Evolutionary conservation across 257 asterid species (phyloP), one percentile per base, ranked within the genome.

Genomic region (Nicotiana knightiana): DNA sequence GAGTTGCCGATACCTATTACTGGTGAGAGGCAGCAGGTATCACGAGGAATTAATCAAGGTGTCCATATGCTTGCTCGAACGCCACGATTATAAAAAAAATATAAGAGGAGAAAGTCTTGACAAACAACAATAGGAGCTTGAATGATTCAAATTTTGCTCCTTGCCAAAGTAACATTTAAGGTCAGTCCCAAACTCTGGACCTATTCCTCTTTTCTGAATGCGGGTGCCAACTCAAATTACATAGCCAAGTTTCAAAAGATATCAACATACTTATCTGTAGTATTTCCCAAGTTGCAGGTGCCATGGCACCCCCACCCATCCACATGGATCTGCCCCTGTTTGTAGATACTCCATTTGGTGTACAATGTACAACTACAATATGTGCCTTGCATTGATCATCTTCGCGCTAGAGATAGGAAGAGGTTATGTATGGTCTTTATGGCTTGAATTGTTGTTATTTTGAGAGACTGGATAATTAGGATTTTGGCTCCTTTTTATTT

Each of bases 331-430:
- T n/a, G 4, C 24, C 21, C 61, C 2, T 71, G 61, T 46, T 43
- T 71, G 63, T 75, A 75, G 79, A 75, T 46, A 73, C 79, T 73
- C 21, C 26, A 13, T 73, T 46, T 71, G 57, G 24, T 46, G 79
- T 26, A 51, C 63, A 51, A 24, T 43, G 39, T 71, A 71, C 79
- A 71, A 6, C 61, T 21, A 43, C 58, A 70, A 21, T 35, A 71
- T 46, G 39, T 7, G 0, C 79, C 28, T 75, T 26, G 39, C 37
- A 6, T 48, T 46, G 39, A 28, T 75, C 62, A 75, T 75, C 43
- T 26, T 51, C 46, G 13, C 15, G 79, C 79, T 51, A 51, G 79
- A 26, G 63, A 48, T 7, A 75, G 55, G 63, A 51, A 48, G 9
- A 73, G 24, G n/a, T 46, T 73, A 73, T 73, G 63, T 51, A 26